Evolutionary conservation across 2,329 filamentous ascomycete species (phyloP), one percentile per base, ranked within the genome.

Genomic region (Botrytis porri): DNA sequence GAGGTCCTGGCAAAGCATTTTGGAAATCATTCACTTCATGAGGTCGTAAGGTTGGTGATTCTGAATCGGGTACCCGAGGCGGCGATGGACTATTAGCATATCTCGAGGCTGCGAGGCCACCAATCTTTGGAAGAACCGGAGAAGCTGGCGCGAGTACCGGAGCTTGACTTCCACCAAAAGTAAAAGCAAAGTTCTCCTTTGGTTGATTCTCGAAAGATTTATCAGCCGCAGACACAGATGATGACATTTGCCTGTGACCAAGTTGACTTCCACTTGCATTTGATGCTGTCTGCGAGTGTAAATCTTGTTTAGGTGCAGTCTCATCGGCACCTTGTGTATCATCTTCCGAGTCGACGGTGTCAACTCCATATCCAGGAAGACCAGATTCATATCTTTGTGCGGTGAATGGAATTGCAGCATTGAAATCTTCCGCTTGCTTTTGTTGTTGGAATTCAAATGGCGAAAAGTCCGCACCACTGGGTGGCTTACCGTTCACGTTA

Each of bases 181-280:
- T 78, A 72, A 80, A 80, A 37, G 69, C 77, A 73, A 79, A 80
- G 32, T 37, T 37, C 9, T 75, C 67, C 45, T 75, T 75, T 32
- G 78, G 74, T 57, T 74, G 77, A 60, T 79, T 80, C 62, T 80
- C 86, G 80, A 96, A 97, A 0, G 92, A 87, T 77, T 88, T 89
- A 0, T 93, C 92, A 25, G 89, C 86, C 6, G 92, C 91, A 51
- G 93, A 95, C 37, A 95, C 84, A 7, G 89, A 89, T 78, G 88
- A 83, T 48, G 82, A 78, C 79, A 88, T 83, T 70, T 84, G 80
- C 71, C 84, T 84, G 75, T 83, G 79, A 18, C 76, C 77, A 20
- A 32, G 35, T 66, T 71, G 70, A 66, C 45, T 66, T 41, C 45
- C 61, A 10, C 54, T 62, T 37, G 37, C 54, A 70, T 39, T 66